Conservation (phyloP, 495 filamentous ascomycete genomes). For the Amniculicola lignicola region DNA sequence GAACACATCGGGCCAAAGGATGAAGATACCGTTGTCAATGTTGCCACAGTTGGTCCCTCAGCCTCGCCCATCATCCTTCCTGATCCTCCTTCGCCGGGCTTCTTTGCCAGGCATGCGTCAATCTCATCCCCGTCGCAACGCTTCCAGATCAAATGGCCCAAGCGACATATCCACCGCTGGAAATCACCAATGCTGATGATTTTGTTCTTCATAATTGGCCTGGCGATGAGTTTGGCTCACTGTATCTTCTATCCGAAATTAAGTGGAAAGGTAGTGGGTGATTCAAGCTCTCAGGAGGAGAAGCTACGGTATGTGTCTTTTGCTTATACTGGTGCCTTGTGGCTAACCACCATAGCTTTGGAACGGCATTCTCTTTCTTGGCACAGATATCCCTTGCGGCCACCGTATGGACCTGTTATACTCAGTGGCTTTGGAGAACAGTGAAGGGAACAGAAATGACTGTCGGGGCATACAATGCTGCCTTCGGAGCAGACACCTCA, state of each 20-base stretch:
- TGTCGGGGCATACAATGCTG: slow-evolving; percentile 1
- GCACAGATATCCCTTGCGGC: slow-evolving; percentile 8
- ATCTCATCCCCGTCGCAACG: no score
- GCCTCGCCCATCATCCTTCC: no score
- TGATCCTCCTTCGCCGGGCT: no score
- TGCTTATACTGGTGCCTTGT: neutral
- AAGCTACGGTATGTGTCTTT: slow-evolving; percentile 8
- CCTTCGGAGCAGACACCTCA: slow-evolving; percentile 13
- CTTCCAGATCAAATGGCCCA: neutral
- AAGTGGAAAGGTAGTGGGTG: slow-evolving; percentile 6
- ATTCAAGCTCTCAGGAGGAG: slow-evolving; percentile 9
- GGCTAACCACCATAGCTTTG: slow-evolving; percentile 1
- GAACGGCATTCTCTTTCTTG: slow-evolving; percentile 20
- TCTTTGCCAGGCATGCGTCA: no score
- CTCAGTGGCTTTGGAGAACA: slow-evolving; percentile 19
- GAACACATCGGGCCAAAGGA: no score
- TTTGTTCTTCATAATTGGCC: slow-evolving; percentile 5
- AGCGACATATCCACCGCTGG: slow-evolving; percentile 9
- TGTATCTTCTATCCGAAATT: slow-evolving; percentile 19
- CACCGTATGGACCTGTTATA: slow-evolving; percentile 6
- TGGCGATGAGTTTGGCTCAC: slow-evolving; percentile 19
- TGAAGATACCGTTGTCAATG: no score
- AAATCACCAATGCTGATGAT: slow-evolving; percentile 13
- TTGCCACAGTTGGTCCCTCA: no score
- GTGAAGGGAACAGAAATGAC: slow-evolving; percentile 9